Base-by-base conservation (phyloP, 352 stramenopile species). In the Phytopythium vexans region DNA sequence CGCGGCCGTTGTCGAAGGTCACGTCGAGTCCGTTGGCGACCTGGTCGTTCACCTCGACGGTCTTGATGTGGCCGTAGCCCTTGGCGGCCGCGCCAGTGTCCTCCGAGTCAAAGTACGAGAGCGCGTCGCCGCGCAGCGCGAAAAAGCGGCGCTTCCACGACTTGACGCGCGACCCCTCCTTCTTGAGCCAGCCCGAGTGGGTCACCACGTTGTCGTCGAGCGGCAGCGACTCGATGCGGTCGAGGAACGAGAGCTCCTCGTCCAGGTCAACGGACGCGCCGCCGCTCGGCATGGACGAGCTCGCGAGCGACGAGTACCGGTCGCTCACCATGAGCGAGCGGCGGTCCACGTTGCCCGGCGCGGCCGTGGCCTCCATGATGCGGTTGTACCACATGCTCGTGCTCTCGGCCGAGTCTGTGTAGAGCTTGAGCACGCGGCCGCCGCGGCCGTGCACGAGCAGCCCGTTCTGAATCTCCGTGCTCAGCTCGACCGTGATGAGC, bases 101-200 rank as follows among this genome's bases (percentile, higher is more conserved):
- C 36, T 78, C 79, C 41, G 81, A 88, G 60, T 92, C 75, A 62
- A 88, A 94, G 61, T 94, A 94, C 51, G 82, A 91, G 39, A 94
- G 66, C 40, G 75, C 83, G 54, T 88, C 82, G 43, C 84, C 82
- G 43, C 83, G 73, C 36, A 94, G 58, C 39, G 77, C 80, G 54
- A 94, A 94, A 62, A 81, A 94, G 8, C 84, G 77, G 11, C 72
- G 74, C 58, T 91, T 92, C 84, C 84, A 94, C 58, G 60, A 87
- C 68, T 92, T 92, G 41, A 94, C 68, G 31, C 77, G 69, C 14
- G 72, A 79, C 41, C 84, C 84, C 57, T 92, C 74, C 52, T 94
- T 94, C 56, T 77, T 82, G 27, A 94, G 66, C 79, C 79, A 94
- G 16, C 84, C 84, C 12, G 77, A 84, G 66, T 94, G 78, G 27